phyloP scores from a whole-genome alignment of 768 basidiomycete species.

The Mycena crocata region DNA sequence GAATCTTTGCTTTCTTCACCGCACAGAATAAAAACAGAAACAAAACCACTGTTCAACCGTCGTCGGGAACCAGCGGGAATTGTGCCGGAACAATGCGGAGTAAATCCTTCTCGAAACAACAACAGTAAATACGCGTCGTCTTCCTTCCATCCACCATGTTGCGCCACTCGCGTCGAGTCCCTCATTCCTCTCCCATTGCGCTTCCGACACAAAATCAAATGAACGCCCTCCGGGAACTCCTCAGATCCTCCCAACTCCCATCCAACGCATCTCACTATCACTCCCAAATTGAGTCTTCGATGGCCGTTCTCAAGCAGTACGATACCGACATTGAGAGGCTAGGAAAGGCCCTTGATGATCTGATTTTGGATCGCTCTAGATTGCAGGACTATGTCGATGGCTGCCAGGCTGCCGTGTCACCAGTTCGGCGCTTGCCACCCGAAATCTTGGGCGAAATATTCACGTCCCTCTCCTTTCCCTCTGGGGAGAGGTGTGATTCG shows the following conservation, averaged over 20 bases:
- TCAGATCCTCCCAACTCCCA: not conserved
- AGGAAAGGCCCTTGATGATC: not conserved
- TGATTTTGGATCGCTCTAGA: not conserved
- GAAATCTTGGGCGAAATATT: conserved; percentile 6
- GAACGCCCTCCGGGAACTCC: not conserved
- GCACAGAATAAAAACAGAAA: too few species aligned
- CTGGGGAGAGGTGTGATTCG: not conserved
- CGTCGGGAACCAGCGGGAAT: too few species aligned
- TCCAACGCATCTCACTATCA: not conserved
- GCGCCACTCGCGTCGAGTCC: not conserved
- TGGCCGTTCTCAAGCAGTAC: not conserved
- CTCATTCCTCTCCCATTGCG: not conserved
- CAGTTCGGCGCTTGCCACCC: not conserved
- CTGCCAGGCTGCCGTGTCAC: not conserved
- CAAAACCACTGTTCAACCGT: too few species aligned
- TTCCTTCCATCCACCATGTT: not conserved
- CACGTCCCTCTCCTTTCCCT: not conserved
- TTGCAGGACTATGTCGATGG: not conserved
- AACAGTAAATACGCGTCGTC: too few species aligned
- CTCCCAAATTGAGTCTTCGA: not conserved
- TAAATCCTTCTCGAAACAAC: too few species aligned
- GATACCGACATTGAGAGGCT: not conserved
- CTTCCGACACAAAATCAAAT: not conserved
- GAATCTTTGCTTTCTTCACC: too few species aligned
- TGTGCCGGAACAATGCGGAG: too few species aligned